A percentile compares a stretch with the other conserved stretches of the same genome.
phyloP scores from a whole-genome alignment of 2,329 filamentous ascomycete genomes.

The Harringtonia aguacate region DNA sequence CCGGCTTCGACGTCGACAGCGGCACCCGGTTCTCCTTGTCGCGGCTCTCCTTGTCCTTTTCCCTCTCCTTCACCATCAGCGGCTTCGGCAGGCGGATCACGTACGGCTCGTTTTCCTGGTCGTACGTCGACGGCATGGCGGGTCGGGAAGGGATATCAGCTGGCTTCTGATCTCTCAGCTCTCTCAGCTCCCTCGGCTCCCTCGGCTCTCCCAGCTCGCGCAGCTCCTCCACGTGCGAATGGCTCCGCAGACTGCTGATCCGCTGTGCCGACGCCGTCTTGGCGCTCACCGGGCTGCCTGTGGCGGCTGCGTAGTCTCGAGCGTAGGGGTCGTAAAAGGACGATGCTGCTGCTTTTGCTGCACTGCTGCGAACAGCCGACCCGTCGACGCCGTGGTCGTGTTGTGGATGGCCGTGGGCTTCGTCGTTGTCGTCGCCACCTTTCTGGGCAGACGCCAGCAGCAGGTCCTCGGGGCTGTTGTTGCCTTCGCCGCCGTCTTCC shows the following conservation, averaged over 20 bases:
- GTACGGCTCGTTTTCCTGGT: conserved; percentile 79
- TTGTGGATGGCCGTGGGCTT: conserved; percentile 3
- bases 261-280: conserved; percentile 24
- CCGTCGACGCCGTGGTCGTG: neutral
- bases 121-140: conserved; percentile 48
- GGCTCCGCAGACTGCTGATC: conserved; percentile 18
- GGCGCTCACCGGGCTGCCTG: conserved; percentile 47
- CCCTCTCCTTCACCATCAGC: conserved; percentile 20
- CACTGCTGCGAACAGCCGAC: neutral
- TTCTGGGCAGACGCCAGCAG: too few species aligned
- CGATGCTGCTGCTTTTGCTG: too few species aligned
- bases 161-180: too few species aligned
- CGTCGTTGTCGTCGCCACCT: conserved; percentile 37
- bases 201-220: neutral
- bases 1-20: neutral
- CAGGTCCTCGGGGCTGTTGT: conserved; percentile 12
- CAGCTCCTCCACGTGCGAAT: conserved; percentile 12
- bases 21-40: conserved; percentile 32
- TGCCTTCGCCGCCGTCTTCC: conserved; percentile 39
- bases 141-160: neutral
- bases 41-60: conserved; percentile 41
- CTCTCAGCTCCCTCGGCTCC: neutral
- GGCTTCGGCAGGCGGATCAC: conserved; percentile 53
- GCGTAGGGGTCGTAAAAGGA: conserved; percentile 32
- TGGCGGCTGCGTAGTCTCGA: conserved; percentile 38